phyloP scores from a whole-genome alignment of 768 basidiomycete genomes.

The Daedaleopsis nitida region DNA sequence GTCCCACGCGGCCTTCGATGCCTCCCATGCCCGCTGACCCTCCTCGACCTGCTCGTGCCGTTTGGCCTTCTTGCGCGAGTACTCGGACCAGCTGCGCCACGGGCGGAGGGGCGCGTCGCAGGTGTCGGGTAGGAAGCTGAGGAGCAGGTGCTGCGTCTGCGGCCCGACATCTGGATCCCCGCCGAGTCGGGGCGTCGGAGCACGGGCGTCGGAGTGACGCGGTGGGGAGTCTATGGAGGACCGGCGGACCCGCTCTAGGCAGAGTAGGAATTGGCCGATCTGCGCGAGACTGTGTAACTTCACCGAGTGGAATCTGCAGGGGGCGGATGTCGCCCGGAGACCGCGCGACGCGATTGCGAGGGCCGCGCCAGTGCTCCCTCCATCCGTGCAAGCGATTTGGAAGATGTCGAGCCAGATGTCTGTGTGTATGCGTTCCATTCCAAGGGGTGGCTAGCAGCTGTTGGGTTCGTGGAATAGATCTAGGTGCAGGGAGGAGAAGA shows the following conservation, averaged over 20 bases:
- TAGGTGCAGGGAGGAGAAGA: too few relatives aligned
- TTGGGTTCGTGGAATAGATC: too few relatives aligned
- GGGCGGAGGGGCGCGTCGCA: slow-evolving; percentile 12
- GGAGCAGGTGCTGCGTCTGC: slow-evolving; percentile 5
- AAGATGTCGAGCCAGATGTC: slow-evolving; percentile 9
- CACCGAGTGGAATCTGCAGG: slow-evolving; percentile 14
- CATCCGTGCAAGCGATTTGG: slow-evolving; percentile 12
- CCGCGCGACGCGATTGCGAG: slow-evolving; percentile 8
- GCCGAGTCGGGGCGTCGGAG: neutral
- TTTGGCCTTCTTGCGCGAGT: slow-evolving; percentile 7
- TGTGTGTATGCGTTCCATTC: neutral
- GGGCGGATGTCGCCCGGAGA: slow-evolving; percentile 3
- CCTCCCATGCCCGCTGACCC: slow-evolving; percentile 8
- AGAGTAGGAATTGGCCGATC: slow-evolving; percentile 15
- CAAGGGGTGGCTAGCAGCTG: too few relatives aligned
- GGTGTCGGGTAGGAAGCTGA: slow-evolving; percentile 16
- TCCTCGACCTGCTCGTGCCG: slow-evolving; percentile 2
- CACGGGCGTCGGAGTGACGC: neutral
- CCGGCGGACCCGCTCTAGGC: slow-evolving; percentile 7
- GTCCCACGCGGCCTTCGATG: slow-evolving; percentile 16
- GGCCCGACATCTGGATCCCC: neutral
- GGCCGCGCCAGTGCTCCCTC: slow-evolving; percentile 13
- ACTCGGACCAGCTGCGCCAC: slow-evolving; percentile 13
- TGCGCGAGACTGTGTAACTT: slow-evolving; percentile 12
- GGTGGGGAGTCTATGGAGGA: neutral